Conservation (phyloP, 495 filamentous ascomycete genomes). For the Talaromyces borbonicus region DNA sequence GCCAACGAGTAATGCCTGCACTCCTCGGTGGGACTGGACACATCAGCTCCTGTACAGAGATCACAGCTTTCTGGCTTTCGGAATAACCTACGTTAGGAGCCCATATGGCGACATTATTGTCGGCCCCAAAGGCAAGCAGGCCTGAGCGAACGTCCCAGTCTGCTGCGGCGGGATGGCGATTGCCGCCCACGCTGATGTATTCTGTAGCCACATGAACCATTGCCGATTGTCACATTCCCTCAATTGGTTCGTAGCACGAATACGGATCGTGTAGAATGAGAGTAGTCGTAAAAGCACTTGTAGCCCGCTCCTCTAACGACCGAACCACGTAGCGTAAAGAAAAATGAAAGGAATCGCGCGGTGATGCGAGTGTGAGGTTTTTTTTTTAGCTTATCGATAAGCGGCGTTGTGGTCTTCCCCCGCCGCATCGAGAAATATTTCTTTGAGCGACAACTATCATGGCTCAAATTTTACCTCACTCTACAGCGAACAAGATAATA, state of each 20-base stretch:
- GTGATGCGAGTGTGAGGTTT: conserved; percentile 4
- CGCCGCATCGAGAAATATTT: conserved; percentile 1
- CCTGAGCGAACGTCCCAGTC: conserved; percentile 72
- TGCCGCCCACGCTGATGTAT: conserved; percentile 79
- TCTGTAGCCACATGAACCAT: conserved; percentile 41
- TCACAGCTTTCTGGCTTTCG: neutral
- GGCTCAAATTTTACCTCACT: neutral
- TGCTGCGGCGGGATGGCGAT: conserved; percentile 78
- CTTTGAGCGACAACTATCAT: neutral
- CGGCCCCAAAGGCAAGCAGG: conserved; percentile 80
- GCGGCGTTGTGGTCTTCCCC: conserved; percentile 9
- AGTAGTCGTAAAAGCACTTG: no score
- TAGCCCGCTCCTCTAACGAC: no score
- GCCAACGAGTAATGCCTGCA: conserved; percentile 62
- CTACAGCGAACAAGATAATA: neutral
- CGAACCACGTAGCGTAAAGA: neutral
- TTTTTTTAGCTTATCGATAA: conserved; percentile 44
- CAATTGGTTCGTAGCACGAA: neutral
- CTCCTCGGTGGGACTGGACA: conserved; percentile 42
- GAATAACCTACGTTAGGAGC: conserved; percentile 56
- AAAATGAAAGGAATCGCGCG: neutral
- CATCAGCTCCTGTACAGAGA: neutral
- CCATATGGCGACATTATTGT: conserved; percentile 84
- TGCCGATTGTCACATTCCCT: conserved; percentile 2
- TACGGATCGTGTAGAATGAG: no score